These are phyloP conservation scores for Crithidia sp. DNA, from an alignment of 208 protist species.

Conservation along the genomic window DNA sequence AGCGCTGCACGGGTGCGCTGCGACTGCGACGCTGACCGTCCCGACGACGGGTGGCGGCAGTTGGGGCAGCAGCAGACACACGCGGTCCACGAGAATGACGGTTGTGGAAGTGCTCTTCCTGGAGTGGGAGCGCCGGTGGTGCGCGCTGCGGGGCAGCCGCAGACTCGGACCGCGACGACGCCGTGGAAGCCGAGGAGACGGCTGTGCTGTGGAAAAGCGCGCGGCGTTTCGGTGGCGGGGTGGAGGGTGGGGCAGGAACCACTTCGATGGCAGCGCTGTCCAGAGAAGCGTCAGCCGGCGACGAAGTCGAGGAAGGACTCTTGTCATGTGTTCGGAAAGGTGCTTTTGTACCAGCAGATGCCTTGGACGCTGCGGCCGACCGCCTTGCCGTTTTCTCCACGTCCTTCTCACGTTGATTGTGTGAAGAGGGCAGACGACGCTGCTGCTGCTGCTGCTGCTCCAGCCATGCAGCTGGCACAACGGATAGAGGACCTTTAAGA, in stretches of 20 bases:
- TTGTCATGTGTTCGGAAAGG: too few relatives aligned
- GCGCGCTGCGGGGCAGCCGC: background rate
- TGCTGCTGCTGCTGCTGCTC: background rate
- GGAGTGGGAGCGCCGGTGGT: conserved; percentile 13
- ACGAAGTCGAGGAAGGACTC: background rate
- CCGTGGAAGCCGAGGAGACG: background rate
- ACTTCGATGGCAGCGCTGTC: background rate
- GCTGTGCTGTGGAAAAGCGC: conserved; percentile 14
- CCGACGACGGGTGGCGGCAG: background rate
- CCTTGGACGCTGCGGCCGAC: too few relatives aligned
- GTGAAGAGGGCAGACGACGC: too few relatives aligned
- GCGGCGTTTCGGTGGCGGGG: conserved; percentile 12
- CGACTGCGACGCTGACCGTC: conserved; percentile 5
- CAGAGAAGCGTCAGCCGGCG: background rate
- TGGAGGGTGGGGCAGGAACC: background rate
- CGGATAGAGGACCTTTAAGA: conserved; percentile 1
- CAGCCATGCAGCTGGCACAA: conserved; percentile 23
- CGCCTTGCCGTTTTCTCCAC: too few relatives aligned
- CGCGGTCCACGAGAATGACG: too few relatives aligned
- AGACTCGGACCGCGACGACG: background rate
- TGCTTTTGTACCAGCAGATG: too few relatives aligned
- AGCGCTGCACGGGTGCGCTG: conserved; percentile 9
- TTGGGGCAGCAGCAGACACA: too few relatives aligned
- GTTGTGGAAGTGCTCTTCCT: conserved; percentile 1
- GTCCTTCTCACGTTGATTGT: too few relatives aligned